Evolutionary conservation across 2,329 filamentous ascomycete species (phyloP).

Genomic region (Claviceps sp.): DNA sequence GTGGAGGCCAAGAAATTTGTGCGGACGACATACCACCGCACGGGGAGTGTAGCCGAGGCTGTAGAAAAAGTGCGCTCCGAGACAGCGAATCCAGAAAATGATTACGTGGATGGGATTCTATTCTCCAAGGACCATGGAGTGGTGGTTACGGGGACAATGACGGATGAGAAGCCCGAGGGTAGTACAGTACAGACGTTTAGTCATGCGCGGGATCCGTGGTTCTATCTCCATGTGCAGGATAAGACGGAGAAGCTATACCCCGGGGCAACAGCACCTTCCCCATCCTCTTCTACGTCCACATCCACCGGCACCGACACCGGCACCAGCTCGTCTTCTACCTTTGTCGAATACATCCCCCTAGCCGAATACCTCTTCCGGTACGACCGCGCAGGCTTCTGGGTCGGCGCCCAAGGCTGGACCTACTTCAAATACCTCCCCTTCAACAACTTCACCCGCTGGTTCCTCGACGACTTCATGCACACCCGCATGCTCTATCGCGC

Average conservation of each 20-base stretch:
- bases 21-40: slow-evolving; percentile 46
- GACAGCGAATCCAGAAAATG: slow-evolving; percentile 30
- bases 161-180: slow-evolving; percentile 32
- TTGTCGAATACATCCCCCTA: slow-evolving; percentile 47
- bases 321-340: too few species aligned
- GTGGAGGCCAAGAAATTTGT: slow-evolving; percentile 48
- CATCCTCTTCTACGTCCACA: slow-evolving; percentile 10
- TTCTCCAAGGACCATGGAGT: slow-evolving; percentile 49
- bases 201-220: slow-evolving; percentile 57
- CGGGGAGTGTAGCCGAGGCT: slow-evolving; percentile 32
- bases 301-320: neutral
- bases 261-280: neutral
- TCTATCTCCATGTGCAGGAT: slow-evolving; percentile 55
- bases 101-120: slow-evolving; percentile 64
- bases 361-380: slow-evolving; percentile 66
- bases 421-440: slow-evolving; percentile 56
- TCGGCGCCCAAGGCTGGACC: slow-evolving; percentile 49
- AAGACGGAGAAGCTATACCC: slow-evolving; percentile 17
- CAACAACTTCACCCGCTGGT: slow-evolving; percentile 50
- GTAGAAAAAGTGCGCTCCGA: slow-evolving; percentile 35
- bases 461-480: slow-evolving; percentile 59
- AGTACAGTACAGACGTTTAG: slow-evolving; percentile 39
- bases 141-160: slow-evolving; percentile 51
- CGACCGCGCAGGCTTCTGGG: slow-evolving; percentile 65
- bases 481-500: slow-evolving; percentile 64